A percentile compares a stretch with the other conserved stretches of the same genome.
Conservation (phyloP, 805 yeast species). For the Ogataea allantospora region DNA sequence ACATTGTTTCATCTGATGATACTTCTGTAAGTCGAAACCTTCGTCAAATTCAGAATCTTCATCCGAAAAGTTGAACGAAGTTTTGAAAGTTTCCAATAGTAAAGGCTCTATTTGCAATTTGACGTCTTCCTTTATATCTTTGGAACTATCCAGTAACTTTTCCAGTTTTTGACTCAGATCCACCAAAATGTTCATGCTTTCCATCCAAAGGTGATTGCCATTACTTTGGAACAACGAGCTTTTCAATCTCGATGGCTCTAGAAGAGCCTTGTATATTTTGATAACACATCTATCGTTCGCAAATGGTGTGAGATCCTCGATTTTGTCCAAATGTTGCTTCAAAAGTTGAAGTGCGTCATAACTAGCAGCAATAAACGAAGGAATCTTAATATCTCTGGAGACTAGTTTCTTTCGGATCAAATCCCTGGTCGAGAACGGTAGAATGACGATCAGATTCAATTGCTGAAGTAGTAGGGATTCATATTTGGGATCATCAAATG, state of each 20-base stretch:
- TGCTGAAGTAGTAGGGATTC: constrained; percentile 51
- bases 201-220: constrained; percentile 52
- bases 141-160: constrained; percentile 16
- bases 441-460: constrained; percentile 47
- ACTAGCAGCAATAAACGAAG: constrained; percentile 64
- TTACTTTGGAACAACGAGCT: constrained; percentile 34
- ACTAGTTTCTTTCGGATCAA: constrained; percentile 55
- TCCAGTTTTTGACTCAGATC: constrained; percentile 35
- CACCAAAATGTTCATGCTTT: constrained; percentile 43
- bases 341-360: constrained; percentile 44
- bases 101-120: constrained; percentile 38
- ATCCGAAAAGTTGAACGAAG: constrained; percentile 38
- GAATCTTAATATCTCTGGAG: constrained; percentile 43
- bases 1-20: constrained; percentile 38
- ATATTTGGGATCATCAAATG: constrained; percentile 32
- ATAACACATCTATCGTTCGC: constrained; percentile 44
- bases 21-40: constrained; percentile 44
- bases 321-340: constrained; percentile 33
- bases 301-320: constrained; percentile 34
- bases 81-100: constrained; percentile 40
- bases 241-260: constrained; percentile 50
- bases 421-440: constrained; percentile 62
- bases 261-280: constrained; percentile 47
- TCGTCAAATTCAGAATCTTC: constrained; percentile 35
- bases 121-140: constrained; percentile 16